Conservation (phyloP, 2,329 filamentous ascomycete genomes). For the Anisogramma anomala region DNA sequence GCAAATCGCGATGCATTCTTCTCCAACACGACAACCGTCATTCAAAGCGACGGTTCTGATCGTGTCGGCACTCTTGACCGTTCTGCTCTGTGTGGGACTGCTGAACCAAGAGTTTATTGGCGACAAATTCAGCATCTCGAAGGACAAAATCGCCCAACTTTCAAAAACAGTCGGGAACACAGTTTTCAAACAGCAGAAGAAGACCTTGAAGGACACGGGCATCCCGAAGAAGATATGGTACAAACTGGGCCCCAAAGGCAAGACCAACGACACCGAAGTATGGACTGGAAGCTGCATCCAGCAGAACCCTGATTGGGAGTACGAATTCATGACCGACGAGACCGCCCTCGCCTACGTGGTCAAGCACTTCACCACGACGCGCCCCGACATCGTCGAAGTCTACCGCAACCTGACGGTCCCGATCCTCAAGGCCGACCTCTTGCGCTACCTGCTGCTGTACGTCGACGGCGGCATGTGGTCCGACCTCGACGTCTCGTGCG, state of each 20-base stretch:
- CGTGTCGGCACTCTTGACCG: too few species aligned
- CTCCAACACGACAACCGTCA: too few species aligned
- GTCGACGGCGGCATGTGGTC: conserved; percentile 35
- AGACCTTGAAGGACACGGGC: too few species aligned
- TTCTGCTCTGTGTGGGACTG: too few species aligned
- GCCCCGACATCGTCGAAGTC: neutral
- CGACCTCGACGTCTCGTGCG: conserved; percentile 47
- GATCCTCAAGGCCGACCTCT: conserved; percentile 15
- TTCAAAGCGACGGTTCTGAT: too few species aligned
- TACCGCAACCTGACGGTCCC: neutral
- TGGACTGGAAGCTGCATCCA: neutral
- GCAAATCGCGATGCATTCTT: too few species aligned
- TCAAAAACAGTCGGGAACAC: too few species aligned
- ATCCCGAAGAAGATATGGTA: neutral
- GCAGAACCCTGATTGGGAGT: neutral
- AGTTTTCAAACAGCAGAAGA: too few species aligned
- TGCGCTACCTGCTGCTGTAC: conserved; percentile 22
- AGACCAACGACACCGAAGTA: neutral
- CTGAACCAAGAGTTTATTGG: too few species aligned
- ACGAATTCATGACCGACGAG: neutral
- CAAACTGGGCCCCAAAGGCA: neutral
- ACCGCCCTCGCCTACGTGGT: neutral
- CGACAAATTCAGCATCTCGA: too few species aligned
- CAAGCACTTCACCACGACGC: neutral
- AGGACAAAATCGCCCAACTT: too few species aligned